Conservation (phyloP, 495 filamentous ascomycete genomes). For the Penicillium taxi region DNA sequence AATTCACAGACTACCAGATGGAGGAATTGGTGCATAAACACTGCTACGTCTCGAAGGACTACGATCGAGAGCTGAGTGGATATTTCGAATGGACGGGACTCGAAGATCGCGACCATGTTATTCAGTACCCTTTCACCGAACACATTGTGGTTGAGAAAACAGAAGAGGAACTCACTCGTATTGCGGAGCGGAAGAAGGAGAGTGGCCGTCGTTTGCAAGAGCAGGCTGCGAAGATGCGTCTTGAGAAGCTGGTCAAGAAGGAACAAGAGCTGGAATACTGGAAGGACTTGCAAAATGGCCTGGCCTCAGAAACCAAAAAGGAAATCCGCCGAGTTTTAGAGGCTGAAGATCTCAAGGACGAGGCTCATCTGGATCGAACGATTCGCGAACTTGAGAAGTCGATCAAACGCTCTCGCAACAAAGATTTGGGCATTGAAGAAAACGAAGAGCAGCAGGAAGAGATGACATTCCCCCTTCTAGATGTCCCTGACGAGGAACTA, state of each 20-base stretch:
- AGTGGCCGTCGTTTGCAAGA: slow-evolving; percentile 86
- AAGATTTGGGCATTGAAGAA: slow-evolving; percentile 80
- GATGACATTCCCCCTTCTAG: slow-evolving; percentile 78
- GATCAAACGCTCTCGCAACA: slow-evolving; percentile 80
- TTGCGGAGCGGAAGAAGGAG: slow-evolving; percentile 88
- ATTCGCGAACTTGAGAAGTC: slow-evolving; percentile 83
- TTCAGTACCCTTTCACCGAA: slow-evolving; percentile 92
- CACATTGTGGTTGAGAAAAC: slow-evolving; percentile 81
- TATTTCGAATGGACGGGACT: slow-evolving; percentile 83
- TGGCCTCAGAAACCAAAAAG: slow-evolving; percentile 73
- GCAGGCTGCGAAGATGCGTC: slow-evolving; percentile 90
- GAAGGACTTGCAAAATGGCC: slow-evolving; percentile 62
- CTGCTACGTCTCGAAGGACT: slow-evolving; percentile 80
- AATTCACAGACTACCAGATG: slow-evolving; percentile 74
- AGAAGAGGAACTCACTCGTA: slow-evolving; percentile 79
- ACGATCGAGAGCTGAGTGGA: slow-evolving; percentile 61
- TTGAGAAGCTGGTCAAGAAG: slow-evolving; percentile 90
- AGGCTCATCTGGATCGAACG: slow-evolving; percentile 66
- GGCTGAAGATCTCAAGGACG: slow-evolving; percentile 84
- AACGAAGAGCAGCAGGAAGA: slow-evolving; percentile 66
- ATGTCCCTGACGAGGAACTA: slow-evolving; percentile 82
- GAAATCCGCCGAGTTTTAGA: slow-evolving; percentile 79
- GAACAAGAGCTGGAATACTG: slow-evolving; percentile 94
- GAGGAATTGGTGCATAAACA: slow-evolving; percentile 83
- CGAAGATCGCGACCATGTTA: slow-evolving; percentile 77